Evolutionary conservation across 2,329 filamentous ascomycete species (phyloP).

Genomic region (Colletotrichum sojae): DNA sequence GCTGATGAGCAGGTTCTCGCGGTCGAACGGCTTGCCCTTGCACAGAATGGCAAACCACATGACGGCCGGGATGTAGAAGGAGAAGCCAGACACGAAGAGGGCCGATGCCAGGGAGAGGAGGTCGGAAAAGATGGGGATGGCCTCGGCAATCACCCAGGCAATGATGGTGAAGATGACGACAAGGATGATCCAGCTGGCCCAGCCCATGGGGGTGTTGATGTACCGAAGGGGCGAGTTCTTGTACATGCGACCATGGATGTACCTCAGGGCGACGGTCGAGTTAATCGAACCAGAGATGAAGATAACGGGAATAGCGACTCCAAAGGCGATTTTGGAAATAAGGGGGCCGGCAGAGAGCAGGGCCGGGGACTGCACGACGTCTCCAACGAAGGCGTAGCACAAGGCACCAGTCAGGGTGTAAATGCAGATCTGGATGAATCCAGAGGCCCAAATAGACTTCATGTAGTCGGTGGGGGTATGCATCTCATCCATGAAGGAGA

Average conservation of each 20-base stretch:
- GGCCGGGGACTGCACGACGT: slow-evolving; percentile 74
- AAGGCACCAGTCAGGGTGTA: slow-evolving; percentile 78
- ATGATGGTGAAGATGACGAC: slow-evolving; percentile 71
- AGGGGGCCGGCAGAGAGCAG: slow-evolving; percentile 73
- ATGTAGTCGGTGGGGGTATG: slow-evolving; percentile 62
- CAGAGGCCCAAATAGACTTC: slow-evolving; percentile 73
- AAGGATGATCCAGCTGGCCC: slow-evolving; percentile 72
- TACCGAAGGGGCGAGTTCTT: slow-evolving; percentile 58
- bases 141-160: slow-evolving; percentile 79
- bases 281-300: slow-evolving; percentile 82
- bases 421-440: slow-evolving; percentile 72
- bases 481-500: slow-evolving; percentile 69
- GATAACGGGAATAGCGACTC: slow-evolving; percentile 79
- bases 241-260: slow-evolving; percentile 61
- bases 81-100: slow-evolving; percentile 65
- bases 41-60: slow-evolving; percentile 40
- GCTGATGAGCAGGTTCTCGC: slow-evolving; percentile 46
- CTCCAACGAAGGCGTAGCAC: slow-evolving; percentile 78
- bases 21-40: slow-evolving; percentile 44
- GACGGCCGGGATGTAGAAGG: slow-evolving; percentile 40
- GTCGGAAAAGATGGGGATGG: slow-evolving; percentile 80
- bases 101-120: slow-evolving; percentile 70
- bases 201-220: slow-evolving; percentile 64
- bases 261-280: slow-evolving; percentile 61
- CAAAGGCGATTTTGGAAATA: slow-evolving; percentile 78